Percentiles rank a stretch among this genome's conserved stretches.
Conservation (phyloP, 805 yeast genomes). For the Saturnispora gosingensis region DNA sequence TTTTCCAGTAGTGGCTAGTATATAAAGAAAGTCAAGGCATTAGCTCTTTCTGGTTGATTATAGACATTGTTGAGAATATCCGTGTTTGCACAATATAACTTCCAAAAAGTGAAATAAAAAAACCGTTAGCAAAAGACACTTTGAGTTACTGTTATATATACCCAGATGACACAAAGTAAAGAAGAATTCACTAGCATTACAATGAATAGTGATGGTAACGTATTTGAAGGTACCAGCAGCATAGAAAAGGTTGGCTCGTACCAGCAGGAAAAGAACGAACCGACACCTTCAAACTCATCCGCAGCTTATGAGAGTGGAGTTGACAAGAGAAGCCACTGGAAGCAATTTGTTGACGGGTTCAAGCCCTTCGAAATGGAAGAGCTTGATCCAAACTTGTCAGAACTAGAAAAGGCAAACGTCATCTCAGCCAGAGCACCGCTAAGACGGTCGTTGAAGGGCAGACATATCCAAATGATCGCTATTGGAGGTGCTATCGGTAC, state of each 20-base stretch:
- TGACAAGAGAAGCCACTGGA: conserved; percentile 8
- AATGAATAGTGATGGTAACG: not conserved
- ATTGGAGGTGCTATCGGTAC: conserved; percentile 75
- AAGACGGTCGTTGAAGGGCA: conserved; percentile 39
- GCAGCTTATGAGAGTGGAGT: not conserved
- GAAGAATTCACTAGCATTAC: not conserved
- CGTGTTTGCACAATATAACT: not conserved
- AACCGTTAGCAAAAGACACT: not conserved
- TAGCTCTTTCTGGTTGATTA: not conserved
- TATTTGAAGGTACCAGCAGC: not conserved
- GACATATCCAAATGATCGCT: conserved; percentile 72
- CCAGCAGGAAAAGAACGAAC: not conserved
- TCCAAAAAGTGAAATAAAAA: not conserved
- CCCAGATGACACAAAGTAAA: not conserved
- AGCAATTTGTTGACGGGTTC: conserved; percentile 18
- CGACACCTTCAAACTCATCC: not conserved
- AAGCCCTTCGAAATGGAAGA: conserved; percentile 24
- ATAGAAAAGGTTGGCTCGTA: not conserved
- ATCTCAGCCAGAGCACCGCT: conserved; percentile 36
- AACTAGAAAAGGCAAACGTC: conserved; percentile 34
- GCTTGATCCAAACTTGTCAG: conserved; percentile 31
- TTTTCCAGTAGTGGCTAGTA: not conserved
- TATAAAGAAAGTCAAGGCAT: not conserved
- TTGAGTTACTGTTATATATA: no score
- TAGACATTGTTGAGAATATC: not conserved